Base-by-base conservation (phyloP, 768 basidiomycete genomes). In the Rhizopogon roseolus region DNA sequence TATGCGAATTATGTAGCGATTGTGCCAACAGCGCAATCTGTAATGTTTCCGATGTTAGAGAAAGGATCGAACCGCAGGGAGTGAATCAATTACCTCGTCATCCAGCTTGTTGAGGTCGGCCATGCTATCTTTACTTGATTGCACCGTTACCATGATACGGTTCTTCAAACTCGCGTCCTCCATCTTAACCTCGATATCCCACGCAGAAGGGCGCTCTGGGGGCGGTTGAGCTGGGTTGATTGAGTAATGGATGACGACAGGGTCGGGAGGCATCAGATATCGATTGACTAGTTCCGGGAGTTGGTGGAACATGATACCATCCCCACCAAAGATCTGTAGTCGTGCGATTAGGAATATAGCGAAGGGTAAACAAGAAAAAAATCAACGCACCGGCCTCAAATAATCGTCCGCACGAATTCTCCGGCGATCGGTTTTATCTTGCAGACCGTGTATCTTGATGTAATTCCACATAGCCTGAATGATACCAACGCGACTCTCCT, bases 381-480 rank as follows among this genome's bases (percentile, higher is more conserved):
- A 22, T 34, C 6, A 28, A 66, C 71, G 55, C 64, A 92, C 91
- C 0, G 79, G 76, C 66, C 81, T 75, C 41, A 92, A 73, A 52
- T 76, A 76, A 11, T 84, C 87, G 61, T 93, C 90, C 2, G 83
- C 76, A 10, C 81, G 80, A 49, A 93, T 81, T 49, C 82, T 66
- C 38, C 85, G 79, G 53, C 90, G 75, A 67, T 93, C 90, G 0
- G 81, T 80, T 60, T 91, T 92, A 68, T 93, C 91, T 68, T 93
- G 90, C 16, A 95, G 71, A 25, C 83, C 81, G 59, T 93, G 77
- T 13, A 86, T 73, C 66, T 94, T 96, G 72, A 97, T 88, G 61
- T 95, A 93, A 62, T 88, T 90, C 95, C 95, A 98, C 10, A 97
- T 66, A 0, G 89, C 81, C 53, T 91, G 86, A 16, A 96, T 79